Evolutionary conservation across 495 filamentous ascomycete genomes (phyloP).

Genomic region (Trichocladium uniseriatum): DNA sequence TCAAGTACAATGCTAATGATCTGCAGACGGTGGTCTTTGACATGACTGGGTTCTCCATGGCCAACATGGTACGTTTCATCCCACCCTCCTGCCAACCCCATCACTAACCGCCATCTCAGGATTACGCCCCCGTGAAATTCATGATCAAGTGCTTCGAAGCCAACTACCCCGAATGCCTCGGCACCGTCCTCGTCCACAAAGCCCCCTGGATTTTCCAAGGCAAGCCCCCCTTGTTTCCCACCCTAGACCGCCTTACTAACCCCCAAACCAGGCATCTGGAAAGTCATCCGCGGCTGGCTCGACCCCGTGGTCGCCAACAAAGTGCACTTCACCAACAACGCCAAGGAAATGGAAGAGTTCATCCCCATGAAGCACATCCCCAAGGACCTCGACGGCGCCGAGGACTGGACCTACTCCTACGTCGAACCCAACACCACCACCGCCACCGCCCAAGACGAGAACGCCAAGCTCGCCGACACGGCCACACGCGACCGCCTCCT

Average conservation of each 20-base stretch:
- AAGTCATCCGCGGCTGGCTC: conserved; percentile 89
- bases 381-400: conserved; percentile 72
- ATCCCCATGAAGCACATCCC: conserved; percentile 62
- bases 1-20: conserved; percentile 9
- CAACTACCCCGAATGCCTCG: conserved; percentile 91
- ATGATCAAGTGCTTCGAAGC: conserved; percentile 99
- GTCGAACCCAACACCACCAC: conserved; percentile 54
- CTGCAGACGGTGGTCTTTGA: conserved; percentile 78
- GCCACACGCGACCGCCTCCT: conserved; percentile 52
- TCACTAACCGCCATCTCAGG: conserved; percentile 40
- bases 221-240: conserved; percentile 30
- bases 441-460: conserved; percentile 62
- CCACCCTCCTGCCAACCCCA: not conserved
- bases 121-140: conserved; percentile 94
- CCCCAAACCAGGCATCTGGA: conserved; percentile 58
- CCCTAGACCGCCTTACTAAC: not conserved
- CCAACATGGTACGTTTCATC: conserved; percentile 69
- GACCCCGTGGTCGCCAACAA: conserved; percentile 94
- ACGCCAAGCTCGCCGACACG: conserved; percentile 58
- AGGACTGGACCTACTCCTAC: conserved; percentile 74
- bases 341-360: conserved; percentile 69
- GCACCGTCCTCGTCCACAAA: conserved; percentile 91
- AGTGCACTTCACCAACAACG: conserved; percentile 84
- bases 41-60: conserved; percentile 83
- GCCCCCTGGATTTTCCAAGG: conserved; percentile 94